Evolutionary conservation across 2,329 filamentous ascomycete genomes (phyloP).

Genomic region (Microsporum canis): DNA sequence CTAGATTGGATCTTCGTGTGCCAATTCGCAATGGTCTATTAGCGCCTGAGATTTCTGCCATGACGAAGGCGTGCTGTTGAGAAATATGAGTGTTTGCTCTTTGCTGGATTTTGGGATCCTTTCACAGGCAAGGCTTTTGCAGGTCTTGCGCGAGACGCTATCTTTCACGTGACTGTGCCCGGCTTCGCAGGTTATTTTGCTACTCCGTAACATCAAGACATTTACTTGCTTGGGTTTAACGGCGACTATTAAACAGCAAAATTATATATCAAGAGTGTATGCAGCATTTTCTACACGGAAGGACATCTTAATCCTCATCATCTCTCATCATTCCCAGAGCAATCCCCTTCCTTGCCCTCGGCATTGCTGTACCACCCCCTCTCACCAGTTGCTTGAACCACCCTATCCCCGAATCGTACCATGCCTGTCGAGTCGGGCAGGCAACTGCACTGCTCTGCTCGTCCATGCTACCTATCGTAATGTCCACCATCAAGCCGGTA

Average conservation of each 20-base stretch:
- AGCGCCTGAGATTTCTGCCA: neutral
- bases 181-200: too few species aligned
- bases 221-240: too few species aligned
- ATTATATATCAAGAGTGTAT: too few species aligned
- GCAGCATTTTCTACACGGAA: neutral
- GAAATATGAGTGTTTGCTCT: too few species aligned
- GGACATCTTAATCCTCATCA: neutral
- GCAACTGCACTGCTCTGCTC: slow-evolving; percentile 15
- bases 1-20: slow-evolving; percentile 68
- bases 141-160: too few species aligned
- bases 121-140: too few species aligned
- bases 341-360: neutral
- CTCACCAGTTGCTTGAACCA: slow-evolving; percentile 15
- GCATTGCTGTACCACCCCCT: neutral
- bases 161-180: too few species aligned
- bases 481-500: slow-evolving; percentile 14
- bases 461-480: slow-evolving; percentile 20
- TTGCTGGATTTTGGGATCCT: too few species aligned
- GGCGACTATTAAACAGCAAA: too few species aligned
- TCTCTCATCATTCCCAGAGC: neutral
- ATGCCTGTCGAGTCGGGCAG: slow-evolving; percentile 16
- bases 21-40: slow-evolving; percentile 43
- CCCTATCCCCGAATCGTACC: slow-evolving; percentile 17
- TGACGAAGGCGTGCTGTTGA: neutral
- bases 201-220: too few species aligned